A percentile compares a stretch with the other conserved stretches of the same genome.
These are phyloP conservation scores for Lasiosphaeria ovina DNA, from an alignment of 495 filamentous ascomycete species.

Conservation along the genomic window DNA sequence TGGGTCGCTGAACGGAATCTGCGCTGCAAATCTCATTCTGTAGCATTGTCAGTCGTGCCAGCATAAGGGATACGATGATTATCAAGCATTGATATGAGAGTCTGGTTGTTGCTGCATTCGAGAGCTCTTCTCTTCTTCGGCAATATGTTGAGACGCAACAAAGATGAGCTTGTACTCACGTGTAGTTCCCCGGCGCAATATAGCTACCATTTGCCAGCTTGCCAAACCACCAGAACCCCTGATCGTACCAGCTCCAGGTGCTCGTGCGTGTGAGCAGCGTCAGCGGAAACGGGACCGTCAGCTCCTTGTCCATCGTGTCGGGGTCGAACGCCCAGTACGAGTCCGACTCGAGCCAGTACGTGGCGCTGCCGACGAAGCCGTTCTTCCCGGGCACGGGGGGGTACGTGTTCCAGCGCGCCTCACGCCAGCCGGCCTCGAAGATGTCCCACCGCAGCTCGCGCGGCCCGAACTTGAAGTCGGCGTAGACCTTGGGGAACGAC, in stretches of 20 bases:
- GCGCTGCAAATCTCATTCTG: slow-evolving; percentile 29
- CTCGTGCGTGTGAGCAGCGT: slow-evolving; percentile 18
- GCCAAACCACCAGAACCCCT: slow-evolving; percentile 35
- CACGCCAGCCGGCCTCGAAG: slow-evolving; percentile 27
- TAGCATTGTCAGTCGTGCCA: neutral
- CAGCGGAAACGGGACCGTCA: slow-evolving; percentile 30
- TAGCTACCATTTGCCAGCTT: slow-evolving; percentile 33
- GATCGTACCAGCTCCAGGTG: slow-evolving; percentile 17
- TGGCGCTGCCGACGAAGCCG: slow-evolving; percentile 35
- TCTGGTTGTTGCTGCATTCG: too few species aligned
- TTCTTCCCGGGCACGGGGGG: slow-evolving; percentile 34
- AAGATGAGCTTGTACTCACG: slow-evolving; percentile 18
- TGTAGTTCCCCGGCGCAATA: slow-evolving; percentile 38
- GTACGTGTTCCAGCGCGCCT: slow-evolving; percentile 31
- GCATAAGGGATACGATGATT: too few species aligned
- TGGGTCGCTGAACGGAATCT: slow-evolving; percentile 28
- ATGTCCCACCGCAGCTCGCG: slow-evolving; percentile 32
- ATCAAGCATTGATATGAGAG: too few species aligned
- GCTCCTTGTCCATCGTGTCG: slow-evolving; percentile 19
- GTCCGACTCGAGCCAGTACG: slow-evolving; percentile 21
- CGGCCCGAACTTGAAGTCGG: slow-evolving; percentile 30
- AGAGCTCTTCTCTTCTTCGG: too few species aligned
- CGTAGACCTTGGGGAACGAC: slow-evolving; percentile 26
- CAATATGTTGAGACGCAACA: too few species aligned
- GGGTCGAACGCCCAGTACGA: slow-evolving; percentile 22